phyloP scores from a whole-genome alignment of 108 stramenopile genomes.

The Cyclotella sp. region DNA sequence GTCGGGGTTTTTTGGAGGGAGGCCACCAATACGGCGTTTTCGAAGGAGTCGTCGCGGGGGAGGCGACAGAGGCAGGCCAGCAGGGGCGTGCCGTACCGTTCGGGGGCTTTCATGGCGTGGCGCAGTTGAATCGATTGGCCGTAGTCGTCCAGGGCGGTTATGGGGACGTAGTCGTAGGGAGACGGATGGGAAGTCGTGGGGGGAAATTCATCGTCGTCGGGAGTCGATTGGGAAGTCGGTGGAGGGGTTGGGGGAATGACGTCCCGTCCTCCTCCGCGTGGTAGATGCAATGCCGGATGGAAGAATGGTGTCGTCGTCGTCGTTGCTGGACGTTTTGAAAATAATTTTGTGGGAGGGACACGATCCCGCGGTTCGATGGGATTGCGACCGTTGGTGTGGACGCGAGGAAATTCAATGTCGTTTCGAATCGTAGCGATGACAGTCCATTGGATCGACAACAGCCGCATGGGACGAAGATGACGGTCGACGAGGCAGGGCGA shows the following conservation, averaged over 20 bases:
- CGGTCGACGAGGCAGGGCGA: too few species aligned
- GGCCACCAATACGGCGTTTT: conserved; percentile 40
- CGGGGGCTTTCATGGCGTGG: conserved; percentile 59
- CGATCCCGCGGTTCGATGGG: too few species aligned
- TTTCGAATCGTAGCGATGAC: too few species aligned
- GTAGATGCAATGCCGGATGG: too few species aligned
- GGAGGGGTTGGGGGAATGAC: not conserved
- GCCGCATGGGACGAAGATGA: too few species aligned
- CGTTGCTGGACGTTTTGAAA: too few species aligned
- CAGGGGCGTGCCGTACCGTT: conserved; percentile 51
- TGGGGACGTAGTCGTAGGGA: conserved; percentile 58
- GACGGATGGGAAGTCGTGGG: conserved; percentile 8
- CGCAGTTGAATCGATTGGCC: conserved; percentile 66
- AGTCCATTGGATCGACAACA: too few species aligned
- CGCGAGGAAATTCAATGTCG: too few species aligned
- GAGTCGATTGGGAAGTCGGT: not conserved
- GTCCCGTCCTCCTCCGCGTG: too few species aligned
- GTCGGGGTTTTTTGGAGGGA: conserved; percentile 29
- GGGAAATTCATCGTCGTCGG: not conserved
- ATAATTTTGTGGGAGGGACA: too few species aligned
- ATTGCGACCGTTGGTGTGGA: too few species aligned
- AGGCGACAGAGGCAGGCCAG: conserved; percentile 41
- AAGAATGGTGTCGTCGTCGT: too few species aligned
- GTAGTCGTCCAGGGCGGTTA: conserved; percentile 64
- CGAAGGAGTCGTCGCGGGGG: not conserved